Evolutionary conservation across 2,329 filamentous ascomycete genomes (phyloP), one percentile per base, ranked within the genome.

Genomic region (Teratosphaeria pseudoeucalypti): DNA sequence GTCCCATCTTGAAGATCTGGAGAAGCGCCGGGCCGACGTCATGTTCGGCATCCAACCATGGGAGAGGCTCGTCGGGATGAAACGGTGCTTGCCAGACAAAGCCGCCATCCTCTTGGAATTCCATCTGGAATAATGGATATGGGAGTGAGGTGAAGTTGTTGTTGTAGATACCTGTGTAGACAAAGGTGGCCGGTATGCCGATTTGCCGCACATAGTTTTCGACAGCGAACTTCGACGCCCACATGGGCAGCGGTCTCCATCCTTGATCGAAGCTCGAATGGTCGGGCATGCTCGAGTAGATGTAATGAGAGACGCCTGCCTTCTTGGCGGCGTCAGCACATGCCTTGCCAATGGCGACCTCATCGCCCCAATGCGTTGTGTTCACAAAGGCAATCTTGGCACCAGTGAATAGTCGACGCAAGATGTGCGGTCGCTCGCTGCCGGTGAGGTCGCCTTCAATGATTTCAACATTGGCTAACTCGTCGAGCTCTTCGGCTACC

Each of bases 241-340:
- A 99, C 57, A 96, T 82, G 0, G 94, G 94, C 56, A 96, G 77
- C 1, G 88, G 87, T 53, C 88, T 90, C 90, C 91, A 96, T 57
- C 75, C 74, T 32, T 85, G 77, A 63, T 88, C 85, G 74, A 92
- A 91, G 52, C 87, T 84, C 16, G 88, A 87, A 74, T 97, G 92
- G 69, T 97, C 92, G 3, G 94, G 92, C 92, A 97, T 96, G 69
- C 90, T 95, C 66, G 90, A 95, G 77, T 96, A 99, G 72, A 99
- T 84, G 74, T 91, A 96, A 75, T 97, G 94, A 68, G 91, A 85
- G 54, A 97, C 84, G 56, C 89, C 86, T 47, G 87, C 88, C 67
- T 82, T 85, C 73, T 94, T 92, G 57, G 92, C 92, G 14, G 90
- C 91, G 70, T 96, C 89, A 61, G 92, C 94, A 61, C 96, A 81